Conservation (phyloP, 2,329 filamentous ascomycete genomes). For the Didymosphaeria variabile region DNA sequence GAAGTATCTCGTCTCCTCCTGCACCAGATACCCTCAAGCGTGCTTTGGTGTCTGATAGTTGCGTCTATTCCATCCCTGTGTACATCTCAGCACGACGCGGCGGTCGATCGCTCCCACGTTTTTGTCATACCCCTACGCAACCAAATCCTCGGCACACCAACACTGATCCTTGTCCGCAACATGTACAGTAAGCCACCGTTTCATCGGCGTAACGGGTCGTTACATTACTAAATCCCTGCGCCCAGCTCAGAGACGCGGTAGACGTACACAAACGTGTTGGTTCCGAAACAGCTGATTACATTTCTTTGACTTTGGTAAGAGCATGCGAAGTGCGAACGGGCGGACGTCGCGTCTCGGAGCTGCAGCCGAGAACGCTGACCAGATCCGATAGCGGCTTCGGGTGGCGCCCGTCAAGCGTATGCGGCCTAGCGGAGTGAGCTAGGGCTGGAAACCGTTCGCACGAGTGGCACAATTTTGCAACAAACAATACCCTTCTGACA, state of each 20-base stretch:
- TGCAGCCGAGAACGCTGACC: neutral
- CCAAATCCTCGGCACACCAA: constrained; percentile 7
- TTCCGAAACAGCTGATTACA: neutral
- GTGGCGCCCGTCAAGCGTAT: neutral
- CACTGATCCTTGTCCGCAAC: neutral
- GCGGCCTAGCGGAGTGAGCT: neutral
- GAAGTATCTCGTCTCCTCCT: neutral
- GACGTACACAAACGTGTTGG: neutral
- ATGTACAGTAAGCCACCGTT: constrained; percentile 8
- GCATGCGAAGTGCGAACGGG: neutral
- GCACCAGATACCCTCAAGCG: neutral
- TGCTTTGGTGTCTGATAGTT: neutral
- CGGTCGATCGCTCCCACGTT: constrained; percentile 8
- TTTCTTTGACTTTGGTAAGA: neutral
- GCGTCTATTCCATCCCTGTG: neutral
- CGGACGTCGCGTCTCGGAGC: neutral
- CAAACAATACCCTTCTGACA: neutral
- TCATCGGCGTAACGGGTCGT: neutral
- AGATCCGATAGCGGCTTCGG: constrained; percentile 9
- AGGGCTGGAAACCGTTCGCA: constrained; percentile 7
- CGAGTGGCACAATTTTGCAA: neutral
- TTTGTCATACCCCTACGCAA: constrained; percentile 12
- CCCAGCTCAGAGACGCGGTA: neutral
- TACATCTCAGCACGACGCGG: constrained; percentile 4
- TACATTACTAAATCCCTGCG: neutral